Base-by-base conservation (phyloP, 768 basidiomycete genomes). In the Tubosaeta sp. region DNA sequence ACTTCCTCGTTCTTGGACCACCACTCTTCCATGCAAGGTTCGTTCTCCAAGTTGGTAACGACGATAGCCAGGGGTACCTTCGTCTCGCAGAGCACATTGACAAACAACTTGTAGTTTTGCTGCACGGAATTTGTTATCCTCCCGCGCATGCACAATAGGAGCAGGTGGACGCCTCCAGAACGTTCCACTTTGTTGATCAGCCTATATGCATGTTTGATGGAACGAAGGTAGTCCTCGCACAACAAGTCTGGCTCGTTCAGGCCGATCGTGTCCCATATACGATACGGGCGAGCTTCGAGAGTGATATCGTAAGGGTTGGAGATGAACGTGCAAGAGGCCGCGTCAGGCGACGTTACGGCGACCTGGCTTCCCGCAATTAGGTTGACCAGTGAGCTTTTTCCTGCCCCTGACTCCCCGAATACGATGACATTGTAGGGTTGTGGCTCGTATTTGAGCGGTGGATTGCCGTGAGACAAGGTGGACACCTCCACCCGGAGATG, bases 351-450 rank as follows among this genome's bases (percentile, higher is more conserved):
- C n/a, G 65, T 65, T 4, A 45, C 5, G 11, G 74, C 74, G 1
- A 57, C 34, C 2, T 63, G 42, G 0, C 22, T 5, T 10, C 65
- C 65, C n/a, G 60, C 60, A 25, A 77, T 58, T 65, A 77, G 57
- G 58, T 76, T 77, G 55, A 76, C 59, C 29, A 75, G 60, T 1
- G 72, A 72, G 51, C 76, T 77, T 52, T 77, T 77, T 2, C 71
- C 70, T 7, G 45, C 35, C 14, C 65, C 65, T 10, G 65, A 56
- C 46, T 66, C 65, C 22, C 66, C 65, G 12, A 66, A 68, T 44
- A 66, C 55, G 41, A 66, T 33, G 46, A 68, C 59, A 26, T 66
- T 66, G 44, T 37, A 49, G 6, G 53, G 49, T 7, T 50, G 53
- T 5, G 56, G 51, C 39, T 61, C 44, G 27, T 61, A 64, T 32